These are phyloP conservation scores for Talaromyces trachyspermus DNA, from an alignment of 495 filamentous ascomycete species.

Conservation along the genomic window DNA sequence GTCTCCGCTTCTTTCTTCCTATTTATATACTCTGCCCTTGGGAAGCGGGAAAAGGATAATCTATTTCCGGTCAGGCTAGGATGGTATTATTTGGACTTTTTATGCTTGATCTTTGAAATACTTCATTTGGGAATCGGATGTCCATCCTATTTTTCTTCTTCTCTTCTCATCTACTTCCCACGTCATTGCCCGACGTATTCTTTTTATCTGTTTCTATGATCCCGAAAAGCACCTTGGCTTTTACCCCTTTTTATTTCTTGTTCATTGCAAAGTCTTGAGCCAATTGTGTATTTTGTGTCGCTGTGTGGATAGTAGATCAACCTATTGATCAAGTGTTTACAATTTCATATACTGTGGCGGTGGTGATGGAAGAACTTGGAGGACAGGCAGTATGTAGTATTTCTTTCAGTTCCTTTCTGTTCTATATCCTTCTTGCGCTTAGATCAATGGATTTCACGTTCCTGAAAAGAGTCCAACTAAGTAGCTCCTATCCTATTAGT, in stretches of 20 bases:
- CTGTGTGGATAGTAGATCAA: not conserved
- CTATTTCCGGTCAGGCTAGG: not conserved
- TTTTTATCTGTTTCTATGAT: not conserved
- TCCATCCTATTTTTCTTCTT: not conserved
- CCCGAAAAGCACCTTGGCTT: not conserved
- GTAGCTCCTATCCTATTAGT: no score
- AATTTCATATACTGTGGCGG: no score
- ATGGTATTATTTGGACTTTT: constrained; percentile 5
- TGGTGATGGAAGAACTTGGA: no score
- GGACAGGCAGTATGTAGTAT: not conserved
- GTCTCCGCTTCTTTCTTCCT: not conserved
- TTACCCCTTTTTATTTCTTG: not conserved
- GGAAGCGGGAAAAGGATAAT: not conserved
- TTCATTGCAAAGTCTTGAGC: not conserved
- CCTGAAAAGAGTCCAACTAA: no score
- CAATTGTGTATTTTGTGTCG: not conserved
- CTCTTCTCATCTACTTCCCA: not conserved
- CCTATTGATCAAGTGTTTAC: no score
- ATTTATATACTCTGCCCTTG: constrained; percentile 3
- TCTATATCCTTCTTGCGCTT: constrained; percentile 7
- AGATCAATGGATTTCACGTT: constrained; percentile 2
- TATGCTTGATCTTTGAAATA: not conserved
- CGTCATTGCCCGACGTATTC: not conserved
- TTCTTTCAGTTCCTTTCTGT: not conserved
- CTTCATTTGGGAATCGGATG: no score